phyloP scores from a whole-genome alignment of 768 basidiomycete genomes.

The Auriscalpium orientale region DNA sequence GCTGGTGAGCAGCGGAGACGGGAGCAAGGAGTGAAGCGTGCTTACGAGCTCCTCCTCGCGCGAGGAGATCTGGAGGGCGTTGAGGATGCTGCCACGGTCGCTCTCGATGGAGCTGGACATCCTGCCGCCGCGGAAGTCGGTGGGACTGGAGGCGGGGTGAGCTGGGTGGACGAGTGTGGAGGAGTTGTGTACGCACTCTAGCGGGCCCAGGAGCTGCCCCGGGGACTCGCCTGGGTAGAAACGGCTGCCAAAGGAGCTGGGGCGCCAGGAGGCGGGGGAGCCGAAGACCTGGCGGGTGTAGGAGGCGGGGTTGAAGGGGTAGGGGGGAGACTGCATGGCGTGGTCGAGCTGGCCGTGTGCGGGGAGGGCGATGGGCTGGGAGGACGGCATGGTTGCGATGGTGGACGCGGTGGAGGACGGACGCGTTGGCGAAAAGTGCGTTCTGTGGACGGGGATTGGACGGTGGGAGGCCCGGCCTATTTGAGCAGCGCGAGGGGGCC shows the following conservation, averaged over 20 bases:
- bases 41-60: constrained; percentile 68
- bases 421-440: background rate
- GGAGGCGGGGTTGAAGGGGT: constrained; percentile 57
- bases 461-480: background rate
- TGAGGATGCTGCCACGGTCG: constrained; percentile 52
- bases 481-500: background rate
- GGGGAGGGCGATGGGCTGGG: constrained; percentile 40
- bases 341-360: constrained; percentile 33
- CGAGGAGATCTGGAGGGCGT: constrained; percentile 59
- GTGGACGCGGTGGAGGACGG: too few relatives aligned
- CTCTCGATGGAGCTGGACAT: constrained; percentile 50
- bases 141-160: constrained; percentile 24
- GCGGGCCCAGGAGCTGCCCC: constrained; percentile 45
- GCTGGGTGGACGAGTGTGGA: background rate
- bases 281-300: constrained; percentile 65
- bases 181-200: constrained; percentile 46
- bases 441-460: background rate
- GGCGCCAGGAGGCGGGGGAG: constrained; percentile 66
- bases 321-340: constrained; percentile 58
- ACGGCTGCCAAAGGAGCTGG: constrained; percentile 56
- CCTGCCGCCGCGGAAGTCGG: constrained; percentile 37
- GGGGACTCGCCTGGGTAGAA: constrained; percentile 59
- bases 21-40: constrained; percentile 11
- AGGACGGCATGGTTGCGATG: constrained; percentile 26
- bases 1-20: constrained; percentile 1